Conservation (phyloP, 139 green algal species). For the Closterium sp. region DNA sequence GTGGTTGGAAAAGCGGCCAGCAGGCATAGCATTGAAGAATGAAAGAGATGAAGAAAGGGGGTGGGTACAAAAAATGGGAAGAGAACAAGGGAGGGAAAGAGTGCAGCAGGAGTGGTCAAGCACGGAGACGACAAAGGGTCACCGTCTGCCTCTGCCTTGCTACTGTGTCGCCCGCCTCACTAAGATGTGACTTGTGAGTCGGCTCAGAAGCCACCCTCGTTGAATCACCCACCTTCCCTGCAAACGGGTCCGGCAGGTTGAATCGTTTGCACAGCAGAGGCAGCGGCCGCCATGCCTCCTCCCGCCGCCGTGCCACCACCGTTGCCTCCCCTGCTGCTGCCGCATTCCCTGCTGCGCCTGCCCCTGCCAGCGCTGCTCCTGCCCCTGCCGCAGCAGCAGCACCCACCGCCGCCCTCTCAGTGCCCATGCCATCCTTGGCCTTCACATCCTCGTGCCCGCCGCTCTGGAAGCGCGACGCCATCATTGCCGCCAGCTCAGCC, state of each 20-base stretch:
- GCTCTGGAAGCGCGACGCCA: not conserved
- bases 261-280: constrained; percentile 91
- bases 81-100: not conserved
- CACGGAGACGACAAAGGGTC: too few species aligned
- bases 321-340: not conserved
- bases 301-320: constrained; percentile 58
- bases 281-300: constrained; percentile 71
- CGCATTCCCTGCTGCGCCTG: too few species aligned
- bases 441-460: not conserved
- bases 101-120: too few species aligned
- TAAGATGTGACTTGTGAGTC: not conserved
- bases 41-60: not conserved
- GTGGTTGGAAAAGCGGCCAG: too few species aligned
- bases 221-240: constrained; percentile 46
- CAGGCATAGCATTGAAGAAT: not conserved
- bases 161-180: too few species aligned
- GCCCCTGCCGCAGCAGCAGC: not conserved
- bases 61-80: not conserved
- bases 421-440: not conserved
- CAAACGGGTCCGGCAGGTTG: constrained; percentile 84
- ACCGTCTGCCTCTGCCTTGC: too few species aligned
- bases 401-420: not conserved
- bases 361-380: not conserved
- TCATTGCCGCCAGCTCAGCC: not conserved
- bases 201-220: too few species aligned